Base-by-base conservation (phyloP, 257 asterid genomes). In the Voacanga thouarsii region DNA sequence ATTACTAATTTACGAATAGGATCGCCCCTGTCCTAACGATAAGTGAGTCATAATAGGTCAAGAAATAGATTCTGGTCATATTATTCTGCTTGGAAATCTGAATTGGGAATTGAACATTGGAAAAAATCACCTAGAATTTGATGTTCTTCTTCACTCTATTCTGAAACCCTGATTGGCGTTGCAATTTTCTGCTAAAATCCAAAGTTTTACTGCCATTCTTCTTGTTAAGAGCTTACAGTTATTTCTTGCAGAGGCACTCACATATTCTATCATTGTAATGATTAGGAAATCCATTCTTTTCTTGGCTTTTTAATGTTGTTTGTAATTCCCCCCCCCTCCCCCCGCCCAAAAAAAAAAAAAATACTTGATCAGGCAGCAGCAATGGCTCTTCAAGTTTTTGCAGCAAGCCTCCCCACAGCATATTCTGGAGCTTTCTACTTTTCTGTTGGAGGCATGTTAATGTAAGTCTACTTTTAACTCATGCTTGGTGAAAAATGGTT, bases 371-470 rank as follows among this genome's bases (percentile, higher is more conserved):
- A 94, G 98, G 97, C 97, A 57, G 72, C 86, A 64, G 85, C 97
- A 12, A 88, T 89, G 89, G 86, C 78, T 82, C 84, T 94, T 84
- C 97, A 94, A 94, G 98, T 89, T 77, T 83, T 89, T 67, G 92
- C 94, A 16, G 83, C 94, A 59, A 82, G 87, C 65, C 87, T 85
- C 64, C 76, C 88, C 71, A 78, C 80, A n/a, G 82, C 89, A 75
- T 72, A 53, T 82, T 71, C 86, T 78, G 76, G 84, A 79, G 87
- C 84, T 69, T 89, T 90, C 68, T 83, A 87, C 59, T 84, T 92
- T 5, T 89, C 97, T 23, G 75, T 88, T 73, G 89, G 91, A 75
- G 97, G 97, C 85, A 94, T 88, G 96, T 84, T 94, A 79, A 85
- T 88, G 98, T 94, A 82, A 94, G 97, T 90, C 63, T 51, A 78